phyloP scores from a whole-genome alignment of 768 basidiomycete genomes.

The Podaxis pistillaris region DNA sequence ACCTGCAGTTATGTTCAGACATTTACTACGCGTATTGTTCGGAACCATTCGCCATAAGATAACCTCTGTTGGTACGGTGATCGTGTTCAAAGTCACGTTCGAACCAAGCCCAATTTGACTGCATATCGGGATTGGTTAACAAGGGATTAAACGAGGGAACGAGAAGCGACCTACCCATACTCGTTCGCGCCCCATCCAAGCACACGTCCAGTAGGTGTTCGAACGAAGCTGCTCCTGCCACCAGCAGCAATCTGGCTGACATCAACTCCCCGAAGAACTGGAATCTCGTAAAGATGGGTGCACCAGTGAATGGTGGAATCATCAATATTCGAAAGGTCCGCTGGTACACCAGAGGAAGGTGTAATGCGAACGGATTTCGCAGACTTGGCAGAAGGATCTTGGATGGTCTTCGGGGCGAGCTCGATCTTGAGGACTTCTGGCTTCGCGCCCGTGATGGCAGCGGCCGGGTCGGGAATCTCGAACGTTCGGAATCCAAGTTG shows the following conservation, averaged over 20 bases:
- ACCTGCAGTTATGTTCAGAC: constrained; percentile 68
- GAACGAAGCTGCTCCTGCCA: constrained; percentile 66
- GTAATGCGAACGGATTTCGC: constrained; percentile 37
- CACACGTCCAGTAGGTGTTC: constrained; percentile 67
- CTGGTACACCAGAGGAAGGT: constrained; percentile 26
- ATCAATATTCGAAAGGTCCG: constrained; percentile 31
- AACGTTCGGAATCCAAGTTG: constrained; percentile 81
- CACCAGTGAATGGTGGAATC: constrained; percentile 59
- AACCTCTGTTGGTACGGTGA: constrained; percentile 84
- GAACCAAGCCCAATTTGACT: constrained; percentile 83
- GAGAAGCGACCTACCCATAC: constrained; percentile 54
- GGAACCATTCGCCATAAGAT: constrained; percentile 62
- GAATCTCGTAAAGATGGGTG: constrained; percentile 73
- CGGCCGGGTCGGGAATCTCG: constrained; percentile 41
- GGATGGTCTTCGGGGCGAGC: constrained; percentile 54
- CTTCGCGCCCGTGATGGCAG: constrained; percentile 21
- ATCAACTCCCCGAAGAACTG: constrained; percentile 60
- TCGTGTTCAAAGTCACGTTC: constrained; percentile 58
- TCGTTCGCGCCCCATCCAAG: constrained; percentile 91
- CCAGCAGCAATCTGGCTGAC: constrained; percentile 75
- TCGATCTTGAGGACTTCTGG: constrained; percentile 44
- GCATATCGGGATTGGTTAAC: constrained; percentile 7
- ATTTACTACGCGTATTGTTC: constrained; percentile 51
- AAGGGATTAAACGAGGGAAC: background rate
- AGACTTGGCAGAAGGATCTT: constrained; percentile 49